Evolutionary conservation across 441 rosid genomes (phyloP).

Genomic region (Sinapis alba): DNA sequence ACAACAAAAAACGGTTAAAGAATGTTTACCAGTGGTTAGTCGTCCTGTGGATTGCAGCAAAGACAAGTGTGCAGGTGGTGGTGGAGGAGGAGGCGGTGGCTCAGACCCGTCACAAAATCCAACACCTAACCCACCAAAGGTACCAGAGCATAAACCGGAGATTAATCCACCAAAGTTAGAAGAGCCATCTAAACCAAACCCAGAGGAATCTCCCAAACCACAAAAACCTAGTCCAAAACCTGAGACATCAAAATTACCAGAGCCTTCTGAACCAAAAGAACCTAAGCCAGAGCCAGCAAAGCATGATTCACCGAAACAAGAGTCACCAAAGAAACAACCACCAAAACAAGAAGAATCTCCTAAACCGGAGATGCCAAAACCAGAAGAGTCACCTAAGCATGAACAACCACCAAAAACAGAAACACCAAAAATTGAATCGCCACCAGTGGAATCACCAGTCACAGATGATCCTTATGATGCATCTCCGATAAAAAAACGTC

Average conservation of each 20-base stretch:
- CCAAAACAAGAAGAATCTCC: not conserved
- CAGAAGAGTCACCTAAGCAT: not conserved
- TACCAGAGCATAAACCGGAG: not conserved
- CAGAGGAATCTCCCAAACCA: not conserved
- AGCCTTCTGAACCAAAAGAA: not conserved
- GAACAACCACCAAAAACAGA: not conserved
- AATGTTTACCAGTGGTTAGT: not conserved
- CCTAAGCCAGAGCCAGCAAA: not conserved
- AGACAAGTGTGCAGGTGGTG: not conserved
- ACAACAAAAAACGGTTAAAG: not conserved
- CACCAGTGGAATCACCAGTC: not conserved
- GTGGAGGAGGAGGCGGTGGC: not conserved
- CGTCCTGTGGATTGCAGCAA: not conserved
- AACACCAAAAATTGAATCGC: not conserved
- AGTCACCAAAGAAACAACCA: not conserved
- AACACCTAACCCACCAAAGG: not conserved
- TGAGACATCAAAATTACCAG: not conserved
- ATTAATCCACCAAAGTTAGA: not conserved
- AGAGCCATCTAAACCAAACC: not conserved
- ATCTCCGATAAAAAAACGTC: not conserved
- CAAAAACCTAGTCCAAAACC: not conserved
- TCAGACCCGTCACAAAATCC: not conserved
- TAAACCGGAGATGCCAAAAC: not conserved
- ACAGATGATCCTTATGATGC: not conserved
- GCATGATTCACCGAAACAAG: not conserved